phyloP scores from a whole-genome alignment of 2,329 filamentous ascomycete species.

The Trichoderma hamatum region DNA sequence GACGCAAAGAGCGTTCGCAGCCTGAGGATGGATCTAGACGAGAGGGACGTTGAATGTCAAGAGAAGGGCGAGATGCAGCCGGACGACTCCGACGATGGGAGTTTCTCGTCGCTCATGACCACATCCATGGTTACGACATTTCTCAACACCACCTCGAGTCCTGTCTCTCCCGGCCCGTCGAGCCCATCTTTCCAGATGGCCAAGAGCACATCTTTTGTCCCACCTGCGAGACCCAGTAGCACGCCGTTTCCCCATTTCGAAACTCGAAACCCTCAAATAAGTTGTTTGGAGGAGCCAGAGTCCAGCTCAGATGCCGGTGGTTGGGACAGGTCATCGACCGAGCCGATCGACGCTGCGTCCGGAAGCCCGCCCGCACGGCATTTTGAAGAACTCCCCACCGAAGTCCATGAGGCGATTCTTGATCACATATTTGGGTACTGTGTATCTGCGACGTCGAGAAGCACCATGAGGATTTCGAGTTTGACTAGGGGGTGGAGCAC shows the following conservation, averaged over 20 bases:
- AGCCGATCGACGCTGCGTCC: slow-evolving; percentile 26
- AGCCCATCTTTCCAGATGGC: slow-evolving; percentile 55
- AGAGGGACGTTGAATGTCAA: slow-evolving; percentile 11
- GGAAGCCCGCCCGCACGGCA: slow-evolving; percentile 37
- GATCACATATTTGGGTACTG: slow-evolving; percentile 72
- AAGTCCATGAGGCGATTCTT: slow-evolving; percentile 73
- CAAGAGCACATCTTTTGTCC: slow-evolving; percentile 44
- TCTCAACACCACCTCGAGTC: slow-evolving; percentile 53
- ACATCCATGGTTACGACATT: slow-evolving; percentile 43
- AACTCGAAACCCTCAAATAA: slow-evolving; percentile 43
- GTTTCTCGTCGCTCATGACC: slow-evolving; percentile 44
- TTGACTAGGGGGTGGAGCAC: slow-evolving; percentile 65
- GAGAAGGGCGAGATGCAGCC: slow-evolving; percentile 17
- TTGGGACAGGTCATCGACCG: slow-evolving; percentile 23
- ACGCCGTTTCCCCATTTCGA: slow-evolving; percentile 62
- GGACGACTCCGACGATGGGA: slow-evolving; percentile 35
- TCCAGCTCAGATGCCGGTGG: slow-evolving; percentile 29
- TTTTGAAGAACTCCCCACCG: slow-evolving; percentile 61
- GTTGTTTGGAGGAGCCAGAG: slow-evolving; percentile 34
- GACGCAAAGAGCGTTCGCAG: slow-evolving; percentile 11
- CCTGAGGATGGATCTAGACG: slow-evolving; percentile 22
- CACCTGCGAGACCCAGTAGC: slow-evolving; percentile 56
- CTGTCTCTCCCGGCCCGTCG: slow-evolving; percentile 57
- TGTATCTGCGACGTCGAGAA: slow-evolving; percentile 62
- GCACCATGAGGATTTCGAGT: slow-evolving; percentile 56